phyloP scores from a whole-genome alignment of 257 asterid genomes.

The Nicotiana sylvestris region DNA sequence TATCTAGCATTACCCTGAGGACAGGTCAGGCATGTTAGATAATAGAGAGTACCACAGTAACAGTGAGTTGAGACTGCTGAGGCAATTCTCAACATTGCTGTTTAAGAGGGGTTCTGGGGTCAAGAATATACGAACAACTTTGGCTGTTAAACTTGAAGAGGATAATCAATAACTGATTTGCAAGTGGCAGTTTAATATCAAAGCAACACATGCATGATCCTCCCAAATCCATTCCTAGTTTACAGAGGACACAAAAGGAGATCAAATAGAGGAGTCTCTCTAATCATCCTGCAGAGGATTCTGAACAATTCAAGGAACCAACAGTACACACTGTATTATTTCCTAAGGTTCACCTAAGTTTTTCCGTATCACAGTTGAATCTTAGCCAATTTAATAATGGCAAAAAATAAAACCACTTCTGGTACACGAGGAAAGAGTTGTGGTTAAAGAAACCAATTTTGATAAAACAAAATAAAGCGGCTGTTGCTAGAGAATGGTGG shows the following conservation, averaged over 20 bases:
- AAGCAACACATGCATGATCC: not conserved
- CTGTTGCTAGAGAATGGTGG: not conserved
- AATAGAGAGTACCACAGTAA: not conserved
- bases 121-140: not conserved
- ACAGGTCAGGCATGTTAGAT: not conserved
- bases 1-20: not conserved
- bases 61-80: not conserved
- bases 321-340: not conserved
- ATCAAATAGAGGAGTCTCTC: not conserved
- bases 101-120: not conserved
- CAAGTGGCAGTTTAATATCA: not conserved
- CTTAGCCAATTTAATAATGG: not conserved
- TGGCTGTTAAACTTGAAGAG: not conserved
- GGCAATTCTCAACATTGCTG: not conserved
- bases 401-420: not conserved
- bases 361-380: not conserved
- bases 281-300: not conserved
- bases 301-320: not conserved
- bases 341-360: not conserved
- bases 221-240: no score
- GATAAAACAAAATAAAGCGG: not conserved
- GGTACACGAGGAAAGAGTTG: not conserved
- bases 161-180: not conserved
- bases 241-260: not conserved
- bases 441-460: not conserved